These are phyloP conservation scores for Diutina catenulata DNA, from an alignment of 1,139 yeast species.

Conservation along the genomic window DNA sequence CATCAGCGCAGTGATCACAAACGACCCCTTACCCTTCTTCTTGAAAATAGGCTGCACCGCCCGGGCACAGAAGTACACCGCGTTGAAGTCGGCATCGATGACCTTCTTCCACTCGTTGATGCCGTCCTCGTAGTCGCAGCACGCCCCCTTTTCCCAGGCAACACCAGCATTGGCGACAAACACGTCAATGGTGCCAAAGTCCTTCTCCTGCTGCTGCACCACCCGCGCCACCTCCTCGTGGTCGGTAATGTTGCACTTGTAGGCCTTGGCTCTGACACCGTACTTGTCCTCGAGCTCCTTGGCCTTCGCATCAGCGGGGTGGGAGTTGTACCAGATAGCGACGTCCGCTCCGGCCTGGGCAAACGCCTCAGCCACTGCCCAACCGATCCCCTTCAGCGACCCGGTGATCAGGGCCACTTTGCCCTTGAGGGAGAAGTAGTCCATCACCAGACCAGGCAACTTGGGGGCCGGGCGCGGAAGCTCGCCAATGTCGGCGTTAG, in stretches of 20 bases:
- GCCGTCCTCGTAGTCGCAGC: slow-evolving; percentile 37
- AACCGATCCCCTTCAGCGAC: slow-evolving; percentile 78
- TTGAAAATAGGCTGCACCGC: slow-evolving; percentile 62
- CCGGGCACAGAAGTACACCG: slow-evolving; percentile 68
- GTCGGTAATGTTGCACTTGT: slow-evolving; percentile 58
- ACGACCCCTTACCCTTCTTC: slow-evolving; percentile 56
- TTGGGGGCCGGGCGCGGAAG: slow-evolving; percentile 10
- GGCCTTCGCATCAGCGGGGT: slow-evolving; percentile 21
- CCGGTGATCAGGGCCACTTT: slow-evolving; percentile 87
- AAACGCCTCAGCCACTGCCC: slow-evolving; percentile 71
- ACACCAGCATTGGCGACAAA: slow-evolving; percentile 90
- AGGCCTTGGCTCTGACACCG: slow-evolving; percentile 58
- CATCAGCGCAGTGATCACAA: slow-evolving; percentile 75
- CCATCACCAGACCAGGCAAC: slow-evolving; percentile 19
- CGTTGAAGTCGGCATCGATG: slow-evolving; percentile 50
- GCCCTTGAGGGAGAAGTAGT: slow-evolving; percentile 60
- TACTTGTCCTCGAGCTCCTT: slow-evolving; percentile 44
- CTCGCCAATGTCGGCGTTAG: slow-evolving; percentile 10
- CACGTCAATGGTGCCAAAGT: slow-evolving; percentile 68
- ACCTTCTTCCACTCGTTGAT: slow-evolving; percentile 36
- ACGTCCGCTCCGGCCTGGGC: slow-evolving; percentile 91
- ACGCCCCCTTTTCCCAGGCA: slow-evolving; percentile 70
- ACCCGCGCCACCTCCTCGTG: slow-evolving; percentile 46
- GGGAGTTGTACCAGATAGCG: slow-evolving; percentile 60
- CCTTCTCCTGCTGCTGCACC: slow-evolving; percentile 47